Conservation (phyloP, 164 flowering plant species). For the Warburgia ugandensis region DNA sequence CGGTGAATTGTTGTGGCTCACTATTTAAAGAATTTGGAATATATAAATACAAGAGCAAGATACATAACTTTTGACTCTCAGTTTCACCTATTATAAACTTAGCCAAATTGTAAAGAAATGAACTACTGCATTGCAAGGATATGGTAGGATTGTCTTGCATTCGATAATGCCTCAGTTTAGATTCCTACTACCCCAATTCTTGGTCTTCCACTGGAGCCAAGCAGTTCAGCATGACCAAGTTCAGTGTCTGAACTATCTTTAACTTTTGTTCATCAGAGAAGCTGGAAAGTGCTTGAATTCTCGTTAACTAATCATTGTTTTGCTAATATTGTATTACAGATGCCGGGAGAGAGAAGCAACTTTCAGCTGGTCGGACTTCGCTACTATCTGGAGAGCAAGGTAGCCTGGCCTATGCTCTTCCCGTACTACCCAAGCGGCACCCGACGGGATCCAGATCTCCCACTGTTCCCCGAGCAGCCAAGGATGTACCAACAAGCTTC, state of each 20-base stretch:
- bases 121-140: no score
- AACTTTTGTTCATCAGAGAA: background rate
- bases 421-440: conserved; percentile 23
- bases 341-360: conserved; percentile 6
- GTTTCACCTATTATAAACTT: no score
- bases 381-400: conserved; percentile 35
- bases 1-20: no score
- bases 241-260: no score
- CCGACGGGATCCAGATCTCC: background rate
- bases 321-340: background rate
- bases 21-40: no score
- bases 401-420: conserved; percentile 26
- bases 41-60: no score
- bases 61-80: no score
- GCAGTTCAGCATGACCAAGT: no score
- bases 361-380: conserved; percentile 33
- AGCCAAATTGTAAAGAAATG: no score
- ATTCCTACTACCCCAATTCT: background rate
- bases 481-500: conserved; percentile 54
- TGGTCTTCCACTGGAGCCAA: no score
- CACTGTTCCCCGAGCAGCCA: conserved; percentile 47
- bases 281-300: background rate
- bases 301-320: background rate
- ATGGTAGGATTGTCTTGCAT: background rate
- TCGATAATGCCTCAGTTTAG: background rate